Conservation (phyloP, 2,329 filamentous ascomycete species). For the Rhynchosporium agropyri region DNA sequence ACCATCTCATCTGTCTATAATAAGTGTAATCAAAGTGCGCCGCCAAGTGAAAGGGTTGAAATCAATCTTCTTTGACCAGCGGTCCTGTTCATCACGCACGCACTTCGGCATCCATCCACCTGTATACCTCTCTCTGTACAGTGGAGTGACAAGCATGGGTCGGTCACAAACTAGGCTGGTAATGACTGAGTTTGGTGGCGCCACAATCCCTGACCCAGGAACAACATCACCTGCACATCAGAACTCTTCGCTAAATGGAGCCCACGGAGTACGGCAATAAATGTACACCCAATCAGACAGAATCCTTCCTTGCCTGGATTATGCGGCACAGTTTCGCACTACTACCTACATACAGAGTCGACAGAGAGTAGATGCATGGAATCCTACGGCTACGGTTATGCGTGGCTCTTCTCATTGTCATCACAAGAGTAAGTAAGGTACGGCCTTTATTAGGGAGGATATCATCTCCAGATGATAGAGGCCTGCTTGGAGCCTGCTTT, state of each 20-base stretch:
- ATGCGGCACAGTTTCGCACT: not conserved
- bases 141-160: constrained; percentile 3
- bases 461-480: constrained; percentile 6
- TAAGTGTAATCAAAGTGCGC: not conserved
- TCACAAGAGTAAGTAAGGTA: constrained; percentile 17
- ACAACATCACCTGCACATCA: constrained; percentile 35
- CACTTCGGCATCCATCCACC: not conserved
- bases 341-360: not conserved
- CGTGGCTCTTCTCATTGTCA: constrained; percentile 14
- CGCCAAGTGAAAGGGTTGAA: not conserved
- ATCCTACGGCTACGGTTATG: not conserved
- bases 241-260: constrained; percentile 23
- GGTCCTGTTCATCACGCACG: not conserved
- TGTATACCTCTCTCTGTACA: not conserved
- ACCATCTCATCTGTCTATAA: not conserved
- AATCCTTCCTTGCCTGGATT: constrained; percentile 9
- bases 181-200: constrained; percentile 5
- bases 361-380: not conserved
- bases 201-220: constrained; percentile 16
- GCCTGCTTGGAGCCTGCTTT: constrained; percentile 3
- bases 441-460: not conserved
- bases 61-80: not conserved
- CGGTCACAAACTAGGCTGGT: not conserved
- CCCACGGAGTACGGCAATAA: constrained; percentile 28
- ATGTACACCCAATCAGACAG: constrained; percentile 12